Percentiles rank a stretch among this genome's conserved stretches.
These are phyloP conservation scores for Furculomyces boomerangus DNA, from an alignment of 371 early-diverging fungal genomes.

Conservation along the genomic window DNA sequence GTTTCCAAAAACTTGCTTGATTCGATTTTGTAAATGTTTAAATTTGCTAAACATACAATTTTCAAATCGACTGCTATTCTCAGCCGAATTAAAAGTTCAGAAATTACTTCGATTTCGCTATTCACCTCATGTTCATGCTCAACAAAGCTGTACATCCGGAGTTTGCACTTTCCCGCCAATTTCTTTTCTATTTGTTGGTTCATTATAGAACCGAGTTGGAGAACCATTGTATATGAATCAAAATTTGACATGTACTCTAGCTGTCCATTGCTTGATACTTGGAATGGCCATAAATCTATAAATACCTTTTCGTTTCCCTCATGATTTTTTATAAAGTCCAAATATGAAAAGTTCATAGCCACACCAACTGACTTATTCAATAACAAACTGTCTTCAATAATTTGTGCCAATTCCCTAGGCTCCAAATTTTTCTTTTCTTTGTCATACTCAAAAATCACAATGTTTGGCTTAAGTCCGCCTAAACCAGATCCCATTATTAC, in stretches of 20 bases:
- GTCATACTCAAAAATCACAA: slow-evolving; percentile 30
- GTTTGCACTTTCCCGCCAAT: slow-evolving; percentile 26
- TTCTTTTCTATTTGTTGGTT: slow-evolving; percentile 35
- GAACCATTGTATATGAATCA: slow-evolving; percentile 47
- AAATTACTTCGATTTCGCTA: slow-evolving; percentile 27
- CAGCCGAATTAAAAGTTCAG: slow-evolving; percentile 28
- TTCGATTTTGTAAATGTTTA: no score
- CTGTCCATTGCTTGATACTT: slow-evolving; percentile 13
- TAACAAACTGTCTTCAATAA: slow-evolving; percentile 37
- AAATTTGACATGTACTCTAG: slow-evolving; percentile 29
- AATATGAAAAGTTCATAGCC: slow-evolving; percentile 28
- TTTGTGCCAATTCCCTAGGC: slow-evolving; percentile 33
- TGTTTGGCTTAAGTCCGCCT: slow-evolving; percentile 46
- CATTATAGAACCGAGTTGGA: slow-evolving; percentile 46
- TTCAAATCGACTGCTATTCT: slow-evolving; percentile 33
- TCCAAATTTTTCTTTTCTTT: slow-evolving; percentile 27
- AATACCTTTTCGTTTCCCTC: slow-evolving; percentile 7
- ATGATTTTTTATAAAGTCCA: slow-evolving; percentile 2
- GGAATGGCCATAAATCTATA: slow-evolving; percentile 46
- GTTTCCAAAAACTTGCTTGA: no score
- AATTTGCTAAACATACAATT: slow-evolving; percentile 23
- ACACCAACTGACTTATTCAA: slow-evolving; percentile 44
- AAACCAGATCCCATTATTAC: slow-evolving; percentile 35
- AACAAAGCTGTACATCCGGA: slow-evolving; percentile 41
- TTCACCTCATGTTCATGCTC: slow-evolving; percentile 30